Percentiles rank a stretch among this genome's conserved stretches.
These are phyloP conservation scores for Nectriaceae sp. DNA, from an alignment of 2,329 filamentous ascomycete genomes.

Conservation along the genomic window DNA sequence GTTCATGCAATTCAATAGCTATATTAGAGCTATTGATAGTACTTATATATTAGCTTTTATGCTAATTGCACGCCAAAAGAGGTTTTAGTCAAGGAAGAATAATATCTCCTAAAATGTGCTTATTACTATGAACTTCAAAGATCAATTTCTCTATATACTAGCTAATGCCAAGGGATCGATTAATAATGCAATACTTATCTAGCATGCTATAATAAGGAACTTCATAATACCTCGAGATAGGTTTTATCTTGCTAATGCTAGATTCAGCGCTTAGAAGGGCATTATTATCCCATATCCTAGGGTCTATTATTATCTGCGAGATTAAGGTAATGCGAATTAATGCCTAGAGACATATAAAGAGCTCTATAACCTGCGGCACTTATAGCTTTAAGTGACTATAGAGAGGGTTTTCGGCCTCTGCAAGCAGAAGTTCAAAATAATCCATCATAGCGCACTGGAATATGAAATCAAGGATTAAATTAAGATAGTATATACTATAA, in stretches of 20 bases:
- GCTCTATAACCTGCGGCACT: constrained; percentile 9
- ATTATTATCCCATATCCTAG: constrained; percentile 3
- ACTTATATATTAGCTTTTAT: neutral
- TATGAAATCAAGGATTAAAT: constrained; percentile 6
- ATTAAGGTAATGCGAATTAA: constrained; percentile 5
- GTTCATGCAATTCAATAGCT: constrained; percentile 3
- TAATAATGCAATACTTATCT: constrained; percentile 5
- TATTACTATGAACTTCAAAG: constrained; percentile 5
- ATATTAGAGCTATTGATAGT: neutral
- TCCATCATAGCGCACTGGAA: neutral
- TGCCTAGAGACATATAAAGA: constrained; percentile 3
- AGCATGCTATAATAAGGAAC: neutral
- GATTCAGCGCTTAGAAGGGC: neutral
- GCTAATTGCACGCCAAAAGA: neutral
- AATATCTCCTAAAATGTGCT: constrained; percentile 5
- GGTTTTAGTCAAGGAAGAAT: constrained; percentile 3
- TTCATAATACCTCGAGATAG: constrained; percentile 1
- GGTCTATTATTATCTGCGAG: constrained; percentile 1
- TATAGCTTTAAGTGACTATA: constrained; percentile 1
- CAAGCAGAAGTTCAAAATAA: constrained; percentile 6
- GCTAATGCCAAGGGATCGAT: constrained; percentile 1
- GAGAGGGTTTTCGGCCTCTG: constrained; percentile 2
- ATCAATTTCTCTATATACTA: constrained; percentile 3
- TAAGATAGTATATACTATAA: constrained; percentile 7
- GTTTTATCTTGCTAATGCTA: constrained; percentile 4